Evolutionary conservation across 176 grass and related monocot species (phyloP), one percentile per base, ranked within the genome.

Genomic region (Cymbopogon citratus): DNA sequence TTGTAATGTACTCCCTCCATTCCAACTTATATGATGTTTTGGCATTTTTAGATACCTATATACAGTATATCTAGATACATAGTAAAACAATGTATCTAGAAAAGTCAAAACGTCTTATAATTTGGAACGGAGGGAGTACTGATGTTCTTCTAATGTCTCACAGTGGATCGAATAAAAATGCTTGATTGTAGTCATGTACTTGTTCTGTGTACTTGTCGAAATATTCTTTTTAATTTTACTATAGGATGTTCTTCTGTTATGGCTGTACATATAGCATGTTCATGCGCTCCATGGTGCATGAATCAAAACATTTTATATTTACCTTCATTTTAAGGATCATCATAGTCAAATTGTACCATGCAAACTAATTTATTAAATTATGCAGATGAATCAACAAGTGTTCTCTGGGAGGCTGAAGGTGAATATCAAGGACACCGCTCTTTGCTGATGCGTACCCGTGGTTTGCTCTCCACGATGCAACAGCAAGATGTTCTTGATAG

Each of bases 361-460:
- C 21, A 23, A 39, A 57, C 33, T 67, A 49, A 89, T 23, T 67
- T 39, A 7, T 76, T 54, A 41, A 79, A 73, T 44, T 78, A 34
- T 84, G 71, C 85, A 98, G 96, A 95, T 41, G 96, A 98, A 91
- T 98, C 96, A 46, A 91, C 89, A 4, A 83, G 83, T 65, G 92
- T 95, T 67, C 86, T 98, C 27, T 70, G 35, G 29, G 84, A 91
- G 44, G 92, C 96, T 77, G 92, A 98, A 84, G 83, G 88, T 49
- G 92, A 94, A 83, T 98, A 98, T 81, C 91, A 98, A 71, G 92
- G 96, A 41, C 92, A 98, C n/a, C 84, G 73, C 33, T 91, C 96
- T 84, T 93, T 98, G 69, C 83, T 95, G 63, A 87, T 81, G 87
- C 91, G 82, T 15, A 93, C 92, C 21, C 81, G 91, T 46, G 87